Base-by-base conservation (phyloP, 805 yeast species). In the Starmerella sp. region DNA sequence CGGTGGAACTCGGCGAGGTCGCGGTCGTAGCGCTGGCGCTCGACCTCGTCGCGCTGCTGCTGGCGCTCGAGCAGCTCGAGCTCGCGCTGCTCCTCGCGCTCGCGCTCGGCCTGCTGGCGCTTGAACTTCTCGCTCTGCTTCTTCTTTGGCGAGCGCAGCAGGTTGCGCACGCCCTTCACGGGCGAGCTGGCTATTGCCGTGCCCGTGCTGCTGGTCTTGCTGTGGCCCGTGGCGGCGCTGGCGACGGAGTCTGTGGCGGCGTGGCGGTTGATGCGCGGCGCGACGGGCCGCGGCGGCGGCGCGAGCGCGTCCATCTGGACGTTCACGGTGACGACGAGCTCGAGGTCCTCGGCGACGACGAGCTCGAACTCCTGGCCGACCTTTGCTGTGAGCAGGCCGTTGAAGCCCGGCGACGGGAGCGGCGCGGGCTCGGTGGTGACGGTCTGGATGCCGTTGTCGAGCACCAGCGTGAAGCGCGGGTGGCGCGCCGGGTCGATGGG, bases 311-410 rank as follows among this genome's bases (percentile, higher is more conserved):
- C 75, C 70, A 63, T 63, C 5, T 54, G 41, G 8, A 63, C 61
- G 29, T 86, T 87, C 69, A 89, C 69, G 0, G 96, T 88, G 47
- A 90, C 68, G 41, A 82, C 77, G 45, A 90, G 73, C 58, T 84
- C 84, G 30, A 84, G 73, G 3, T 76, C 71, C 15, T 77, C 79
- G 17, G 77, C 80, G 30, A 84, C 84, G 4, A 82, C 74, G 59
- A 84, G 71, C 67, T 88, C 96, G 66, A 87, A 87, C 64, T 90
- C 96, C 64, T 85, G 87, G 42, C 63, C 63, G 30, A 64, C 58
- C 32, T 53, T 55, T 3, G 60, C 62, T 9, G 51, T 44, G 13
- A 60, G 41, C 9, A 47, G 44, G 13, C 56, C 63, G 15, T 49
- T 52, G 43, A 59, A 48, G 9, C 58, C 57, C 1, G 64, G 56